Base-by-base conservation (phyloP, 768 basidiomycete genomes). In the Dictyophora rubrovolvata region DNA sequence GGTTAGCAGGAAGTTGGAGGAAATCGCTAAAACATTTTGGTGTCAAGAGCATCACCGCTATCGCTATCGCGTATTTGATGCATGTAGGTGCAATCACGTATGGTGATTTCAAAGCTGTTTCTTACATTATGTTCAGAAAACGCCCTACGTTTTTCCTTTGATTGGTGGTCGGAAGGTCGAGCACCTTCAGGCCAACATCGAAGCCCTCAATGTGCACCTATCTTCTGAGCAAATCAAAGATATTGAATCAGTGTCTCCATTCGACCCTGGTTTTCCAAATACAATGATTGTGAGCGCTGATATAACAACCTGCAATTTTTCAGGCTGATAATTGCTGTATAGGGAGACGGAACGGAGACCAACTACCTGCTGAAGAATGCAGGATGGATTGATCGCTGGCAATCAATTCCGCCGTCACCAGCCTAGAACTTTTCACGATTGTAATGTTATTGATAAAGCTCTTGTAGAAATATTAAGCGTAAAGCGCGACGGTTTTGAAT, bases 51-150 rank as follows among this genome's bases (percentile, higher is more conserved):
- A 46, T 54, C 22, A 60, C 59, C 17, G 52, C 59, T 12, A 52
- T 57, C 5, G 56, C 48, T 3, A 23, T 57, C 16, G 56, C 48
- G 21, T 50, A 48, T 18, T n/a, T 47, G n/a, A 22, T 57, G 53
- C 53, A 54, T 54, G 53, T 54, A 22, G 20, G 21, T 51, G 4
- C 50, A 42, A 4, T 51, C 14, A 28, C 53, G 18, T 9, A 34
- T 17, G 5, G 3, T 28, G 22, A 46, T n/a, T 54, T 21, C 23
- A 50, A 77, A 77, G 80, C 5, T 79, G 79, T 7, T 77, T 60
- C 79, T 79, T 17, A 81, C 81, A 59, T 68, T 82, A 9, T 69
- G 82, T 69, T 52, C 77, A 80, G 48, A 66, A 68, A 50, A 65
- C 68, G 16, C 66, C 65, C 1, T 65, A 65, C 48, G 64, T 63